These are phyloP conservation scores for Tinospora cordifolia DNA, from an alignment of 164 flowering plant genomes.

Conservation along the genomic window DNA sequence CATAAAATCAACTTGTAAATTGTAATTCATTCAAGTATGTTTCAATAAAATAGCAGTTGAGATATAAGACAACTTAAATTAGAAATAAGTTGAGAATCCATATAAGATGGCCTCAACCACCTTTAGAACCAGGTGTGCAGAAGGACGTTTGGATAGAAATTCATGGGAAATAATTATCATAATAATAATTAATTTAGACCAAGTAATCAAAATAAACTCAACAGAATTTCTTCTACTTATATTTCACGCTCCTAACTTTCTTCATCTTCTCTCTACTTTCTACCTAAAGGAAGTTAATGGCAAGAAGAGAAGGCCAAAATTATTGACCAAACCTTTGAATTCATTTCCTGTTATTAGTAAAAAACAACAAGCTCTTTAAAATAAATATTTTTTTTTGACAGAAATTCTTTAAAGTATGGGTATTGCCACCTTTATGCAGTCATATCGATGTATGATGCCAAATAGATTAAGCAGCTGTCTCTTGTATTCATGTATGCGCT, in stretches of 20 bases:
- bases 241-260: background rate
- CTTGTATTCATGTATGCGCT: slow-evolving; percentile 51
- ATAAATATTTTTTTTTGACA: background rate
- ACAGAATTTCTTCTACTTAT: background rate
- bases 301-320: background rate
- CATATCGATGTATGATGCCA: slow-evolving; percentile 44
- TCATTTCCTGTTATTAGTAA: background rate
- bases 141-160: too few species aligned
- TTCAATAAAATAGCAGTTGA: too few species aligned
- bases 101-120: too few species aligned
- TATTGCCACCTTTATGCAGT: slow-evolving; percentile 35
- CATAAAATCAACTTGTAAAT: too few species aligned
- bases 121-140: too few species aligned
- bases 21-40: too few species aligned
- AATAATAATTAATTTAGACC: too few species aligned
- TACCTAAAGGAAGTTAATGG: background rate
- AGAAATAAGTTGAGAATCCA: too few species aligned
- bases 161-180: too few species aligned
- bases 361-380: background rate
- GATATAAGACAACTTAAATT: too few species aligned
- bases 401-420: background rate
- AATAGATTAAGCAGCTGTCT: slow-evolving; percentile 44
- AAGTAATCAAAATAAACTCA: background rate
- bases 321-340: background rate
- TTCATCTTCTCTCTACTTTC: background rate